Evolutionary conservation across 2,329 filamentous ascomycete species (phyloP).

Genomic region (Talaromyces atroroseus): DNA sequence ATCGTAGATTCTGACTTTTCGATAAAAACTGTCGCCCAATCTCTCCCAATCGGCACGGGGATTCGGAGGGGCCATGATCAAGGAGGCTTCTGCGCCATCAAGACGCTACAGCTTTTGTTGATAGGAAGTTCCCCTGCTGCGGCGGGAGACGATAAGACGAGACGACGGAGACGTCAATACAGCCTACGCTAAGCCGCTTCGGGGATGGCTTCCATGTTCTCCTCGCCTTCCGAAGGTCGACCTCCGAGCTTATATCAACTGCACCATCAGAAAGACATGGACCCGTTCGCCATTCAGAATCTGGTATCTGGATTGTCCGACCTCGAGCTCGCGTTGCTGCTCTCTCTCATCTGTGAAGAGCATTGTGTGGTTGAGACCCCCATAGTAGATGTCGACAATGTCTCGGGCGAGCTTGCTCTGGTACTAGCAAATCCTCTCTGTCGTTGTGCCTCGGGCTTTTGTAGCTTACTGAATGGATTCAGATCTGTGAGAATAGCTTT

Average conservation of each 20-base stretch:
- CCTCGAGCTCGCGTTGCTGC: conserved; percentile 77
- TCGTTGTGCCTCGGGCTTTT: neutral
- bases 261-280: conserved; percentile 52
- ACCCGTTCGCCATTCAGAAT: conserved; percentile 56
- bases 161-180: conserved; percentile 7
- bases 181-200: conserved; percentile 7
- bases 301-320: conserved; percentile 77
- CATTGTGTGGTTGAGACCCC: conserved; percentile 84
- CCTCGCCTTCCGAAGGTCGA: neutral
- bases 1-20: conserved; percentile 89
- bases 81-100: conserved; percentile 5
- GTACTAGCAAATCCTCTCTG: conserved; percentile 38
- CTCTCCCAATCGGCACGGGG: conserved; percentile 90
- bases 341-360: conserved; percentile 74
- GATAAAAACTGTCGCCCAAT: conserved; percentile 89
- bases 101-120: neutral
- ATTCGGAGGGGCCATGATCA: conserved; percentile 42
- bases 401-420: conserved; percentile 69
- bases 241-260: conserved; percentile 11
- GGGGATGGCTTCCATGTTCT: neutral
- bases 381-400: conserved; percentile 54
- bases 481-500: conserved; percentile 68
- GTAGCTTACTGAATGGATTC: conserved; percentile 1
- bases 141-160: neutral
- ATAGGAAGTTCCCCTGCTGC: neutral